Evolutionary conservation across 208 protist genomes (phyloP).

Genomic region (Trypanosoma melophagium): DNA sequence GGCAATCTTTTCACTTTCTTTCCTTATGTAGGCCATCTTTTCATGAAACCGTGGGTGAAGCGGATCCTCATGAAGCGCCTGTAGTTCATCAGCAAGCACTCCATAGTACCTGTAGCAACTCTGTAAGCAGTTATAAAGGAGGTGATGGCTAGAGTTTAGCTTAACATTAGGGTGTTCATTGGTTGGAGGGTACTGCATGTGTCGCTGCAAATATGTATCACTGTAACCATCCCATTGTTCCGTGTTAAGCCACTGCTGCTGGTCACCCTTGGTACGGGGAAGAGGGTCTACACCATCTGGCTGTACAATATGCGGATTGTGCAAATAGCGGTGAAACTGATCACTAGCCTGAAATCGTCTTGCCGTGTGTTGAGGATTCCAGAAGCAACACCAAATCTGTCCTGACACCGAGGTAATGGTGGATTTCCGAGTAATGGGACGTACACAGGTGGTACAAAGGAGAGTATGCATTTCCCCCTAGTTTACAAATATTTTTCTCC

Average conservation of each 20-base stretch:
- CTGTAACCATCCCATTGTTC: constrained; percentile 90
- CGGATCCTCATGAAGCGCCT: constrained; percentile 77
- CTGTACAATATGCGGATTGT: constrained; percentile 84
- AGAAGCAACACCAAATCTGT: background rate
- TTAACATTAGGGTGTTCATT: constrained; percentile 65
- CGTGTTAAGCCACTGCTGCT: constrained; percentile 88
- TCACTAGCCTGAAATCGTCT: constrained; percentile 62
- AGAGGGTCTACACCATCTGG: constrained; percentile 76
- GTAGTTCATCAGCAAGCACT: constrained; percentile 66
- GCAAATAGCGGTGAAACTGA: constrained; percentile 83
- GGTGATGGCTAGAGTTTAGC: constrained; percentile 51
- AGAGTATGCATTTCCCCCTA: too few species aligned
- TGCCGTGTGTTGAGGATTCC: constrained; percentile 23
- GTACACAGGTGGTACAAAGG: background rate
- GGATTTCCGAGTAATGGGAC: background rate
- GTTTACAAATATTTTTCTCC: too few species aligned
- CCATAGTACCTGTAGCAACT: constrained; percentile 80
- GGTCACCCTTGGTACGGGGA: constrained; percentile 72
- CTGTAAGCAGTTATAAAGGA: constrained; percentile 62
- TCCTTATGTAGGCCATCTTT: constrained; percentile 49
- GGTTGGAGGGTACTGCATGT: constrained; percentile 85
- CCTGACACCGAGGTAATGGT: background rate
- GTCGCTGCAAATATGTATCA: constrained; percentile 67
- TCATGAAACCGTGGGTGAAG: constrained; percentile 79
- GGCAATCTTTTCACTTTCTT: constrained; percentile 71